Conservation (phyloP, 2,329 filamentous ascomycete genomes). For the Fonsecaea multimorphosa region DNA sequence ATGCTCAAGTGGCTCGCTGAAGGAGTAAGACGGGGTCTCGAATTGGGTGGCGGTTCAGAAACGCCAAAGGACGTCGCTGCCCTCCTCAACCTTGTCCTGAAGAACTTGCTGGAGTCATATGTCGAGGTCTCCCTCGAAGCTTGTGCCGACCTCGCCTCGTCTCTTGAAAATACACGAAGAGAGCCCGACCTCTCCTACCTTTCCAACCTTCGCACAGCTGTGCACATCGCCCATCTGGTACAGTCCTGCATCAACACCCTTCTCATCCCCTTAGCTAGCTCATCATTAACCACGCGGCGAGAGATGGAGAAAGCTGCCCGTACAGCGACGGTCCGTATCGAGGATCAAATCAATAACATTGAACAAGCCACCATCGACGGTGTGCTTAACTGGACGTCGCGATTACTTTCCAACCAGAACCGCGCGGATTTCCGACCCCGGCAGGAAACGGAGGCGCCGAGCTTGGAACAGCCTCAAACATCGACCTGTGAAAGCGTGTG, state of each 20-base stretch:
- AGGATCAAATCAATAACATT: slow-evolving; percentile 78
- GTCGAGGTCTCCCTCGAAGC: slow-evolving; percentile 70
- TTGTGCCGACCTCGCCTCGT: slow-evolving; percentile 74
- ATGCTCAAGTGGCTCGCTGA: slow-evolving; percentile 99
- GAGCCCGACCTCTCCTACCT: slow-evolving; percentile 91
- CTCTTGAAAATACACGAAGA: slow-evolving; percentile 77
- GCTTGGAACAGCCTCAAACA: slow-evolving; percentile 79
- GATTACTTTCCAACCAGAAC: slow-evolving; percentile 76
- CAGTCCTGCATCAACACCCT: slow-evolving; percentile 89
- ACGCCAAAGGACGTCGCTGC: slow-evolving; percentile 93
- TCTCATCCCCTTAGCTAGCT: slow-evolving; percentile 84
- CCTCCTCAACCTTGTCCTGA: slow-evolving; percentile 80
- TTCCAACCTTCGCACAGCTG: slow-evolving; percentile 75
- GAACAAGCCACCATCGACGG: slow-evolving; percentile 74
- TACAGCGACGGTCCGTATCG: slow-evolving; percentile 74
- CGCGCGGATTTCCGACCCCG: slow-evolving; percentile 90
- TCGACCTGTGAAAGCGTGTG: slow-evolving; percentile 81
- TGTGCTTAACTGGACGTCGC: slow-evolving; percentile 75
- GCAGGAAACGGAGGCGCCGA: slow-evolving; percentile 68
- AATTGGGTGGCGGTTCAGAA: slow-evolving; percentile 84
- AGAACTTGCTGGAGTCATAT: slow-evolving; percentile 85
- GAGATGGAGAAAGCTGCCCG: slow-evolving; percentile 86
- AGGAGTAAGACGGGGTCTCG: slow-evolving; percentile 86
- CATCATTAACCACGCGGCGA: slow-evolving; percentile 86
- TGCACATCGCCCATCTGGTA: slow-evolving; percentile 91